Percentiles rank a stretch among this genome's conserved stretches.
Evolutionary conservation across 768 basidiomycete genomes (phyloP).

Genomic region (Lactarius evosmus): DNA sequence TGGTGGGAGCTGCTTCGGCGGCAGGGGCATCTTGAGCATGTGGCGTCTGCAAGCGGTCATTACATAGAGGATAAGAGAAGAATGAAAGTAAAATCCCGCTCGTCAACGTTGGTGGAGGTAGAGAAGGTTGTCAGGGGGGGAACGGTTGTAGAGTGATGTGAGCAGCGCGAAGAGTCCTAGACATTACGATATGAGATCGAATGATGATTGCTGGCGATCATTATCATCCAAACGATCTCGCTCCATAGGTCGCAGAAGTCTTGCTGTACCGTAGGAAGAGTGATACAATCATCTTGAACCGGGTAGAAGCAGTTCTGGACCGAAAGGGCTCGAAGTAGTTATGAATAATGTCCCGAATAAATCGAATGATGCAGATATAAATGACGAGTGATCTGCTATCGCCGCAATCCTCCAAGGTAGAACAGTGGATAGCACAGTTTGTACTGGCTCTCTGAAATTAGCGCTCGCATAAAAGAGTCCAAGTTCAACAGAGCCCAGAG

Average conservation of each 20-base stretch:
- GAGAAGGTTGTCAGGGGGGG: not conserved
- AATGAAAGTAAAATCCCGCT: not conserved
- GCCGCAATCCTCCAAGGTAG: not conserved
- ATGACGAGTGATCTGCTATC: not conserved
- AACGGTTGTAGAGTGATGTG: not conserved
- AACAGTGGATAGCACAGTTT: not conserved
- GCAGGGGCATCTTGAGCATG: not conserved
- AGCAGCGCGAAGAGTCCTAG: not conserved
- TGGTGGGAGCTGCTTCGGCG: not conserved
- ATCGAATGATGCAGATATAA: not conserved
- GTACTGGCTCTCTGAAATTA: not conserved
- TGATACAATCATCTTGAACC: not conserved
- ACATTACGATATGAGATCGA: not conserved
- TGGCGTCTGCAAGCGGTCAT: not conserved
- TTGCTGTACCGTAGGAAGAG: too few species aligned
- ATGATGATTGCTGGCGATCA: not conserved
- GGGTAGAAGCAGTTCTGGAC: not conserved
- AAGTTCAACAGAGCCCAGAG: too few species aligned
- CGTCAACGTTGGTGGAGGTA: not conserved
- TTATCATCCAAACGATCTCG: not conserved
- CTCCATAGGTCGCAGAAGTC: not conserved
- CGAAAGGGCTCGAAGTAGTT: too few species aligned
- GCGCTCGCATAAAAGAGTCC: too few species aligned
- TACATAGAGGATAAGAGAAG: not conserved
- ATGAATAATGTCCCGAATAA: not conserved